phyloP scores from a whole-genome alignment of 345 rosid genomes.

The Citrus sinensis region DVS_A1.0 CM039161.1:6711501-6712000 shows the following conservation, averaged over 20 bases:
- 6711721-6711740: background rate
- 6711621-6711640: background rate
- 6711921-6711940: background rate
- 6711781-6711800: background rate
- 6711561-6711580: background rate
- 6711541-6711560: background rate
- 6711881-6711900: background rate
- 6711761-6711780: background rate
- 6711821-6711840: background rate
- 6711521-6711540: background rate
- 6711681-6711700: background rate
- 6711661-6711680: background rate
- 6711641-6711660: background rate
- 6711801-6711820: background rate
- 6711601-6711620: background rate
- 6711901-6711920: background rate
- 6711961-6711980: background rate
- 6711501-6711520: constrained; percentile 62
- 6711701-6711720: background rate
- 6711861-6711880: background rate
- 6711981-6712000: background rate
- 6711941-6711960: background rate
- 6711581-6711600: background rate
- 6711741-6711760: background rate
- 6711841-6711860: background rate